Evolutionary conservation across 176 grass and related monocot species (phyloP), one percentile per base, ranked within the genome.

Genomic region (Echinochloa phyllopogon): DNA sequence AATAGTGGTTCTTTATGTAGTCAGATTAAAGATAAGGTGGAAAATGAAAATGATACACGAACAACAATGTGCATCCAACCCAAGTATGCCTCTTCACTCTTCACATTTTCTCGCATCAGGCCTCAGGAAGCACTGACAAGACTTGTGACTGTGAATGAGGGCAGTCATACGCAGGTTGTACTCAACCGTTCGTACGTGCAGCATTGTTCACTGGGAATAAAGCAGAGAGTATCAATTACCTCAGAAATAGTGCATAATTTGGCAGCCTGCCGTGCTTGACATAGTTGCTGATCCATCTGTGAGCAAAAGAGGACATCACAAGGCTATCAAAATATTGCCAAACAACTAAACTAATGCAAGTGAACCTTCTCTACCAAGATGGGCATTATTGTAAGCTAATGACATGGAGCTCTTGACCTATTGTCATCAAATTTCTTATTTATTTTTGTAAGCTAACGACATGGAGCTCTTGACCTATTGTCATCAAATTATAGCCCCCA

Each of bases 211-310:
- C 21, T 23, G 55, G 67, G 76, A 70, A 81, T 85, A 49, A 41
- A 55, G 65, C 11, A 44, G 41, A 49, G 23, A 70, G 2, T 62
- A 51, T 47, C 27, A 69, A 70, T 42, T 50, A 95, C 93, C 88
- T 95, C 79, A 36, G 90, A 86, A 80, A 95, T 86, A 79, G 77
- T 86, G 80, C 78, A 90, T 60, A 92, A 24, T 84, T 82, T 92
- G 72, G 81, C 65, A 76, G 88, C 71, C 61, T 72, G 73, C 42
- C 76, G 79, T 69, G 85, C 83, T 79, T 79, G 83, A 73, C 79
- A 78, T 75, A 90, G 65, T 77, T 89, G 90, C 18, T 36, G 82
- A 89, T 95, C 93, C 64, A 90, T 61, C 93, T 95, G 58, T 11
- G n/a, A 45, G 33, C 18, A 13, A 40, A 45, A 37, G 29, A 85